Evolutionary conservation across 2,329 filamentous ascomycete species (phyloP).

Genomic region (Ceratocystis albifundus): DNA sequence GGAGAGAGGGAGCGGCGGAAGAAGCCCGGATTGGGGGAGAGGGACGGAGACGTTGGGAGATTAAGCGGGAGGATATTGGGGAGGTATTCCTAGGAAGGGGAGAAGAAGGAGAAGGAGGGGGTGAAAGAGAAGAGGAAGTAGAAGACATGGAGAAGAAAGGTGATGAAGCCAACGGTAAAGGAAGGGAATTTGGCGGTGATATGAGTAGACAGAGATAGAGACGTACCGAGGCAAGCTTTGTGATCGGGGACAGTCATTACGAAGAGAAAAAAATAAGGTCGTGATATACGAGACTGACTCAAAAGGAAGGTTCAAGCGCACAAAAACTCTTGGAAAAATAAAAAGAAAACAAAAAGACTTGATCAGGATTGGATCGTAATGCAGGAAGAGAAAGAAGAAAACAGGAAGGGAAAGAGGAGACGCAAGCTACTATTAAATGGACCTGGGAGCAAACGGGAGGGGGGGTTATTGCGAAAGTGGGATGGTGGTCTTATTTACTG

Average conservation of each 20-base stretch:
- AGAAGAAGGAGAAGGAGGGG: constrained; percentile 26
- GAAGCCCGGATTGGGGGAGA: background rate
- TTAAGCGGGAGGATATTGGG: background rate
- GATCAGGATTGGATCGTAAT: constrained; percentile 18
- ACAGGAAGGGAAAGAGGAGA: constrained; percentile 12
- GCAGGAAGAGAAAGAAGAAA: constrained; percentile 17
- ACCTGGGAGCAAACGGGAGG: constrained; percentile 19
- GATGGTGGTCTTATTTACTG: constrained; percentile 16
- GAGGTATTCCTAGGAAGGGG: constrained; percentile 12
- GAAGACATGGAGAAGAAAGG: constrained; percentile 25
- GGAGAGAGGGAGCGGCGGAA: background rate
- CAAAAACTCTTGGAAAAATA: constrained; percentile 15
- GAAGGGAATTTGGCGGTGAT: constrained; percentile 21
- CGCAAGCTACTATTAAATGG: constrained; percentile 17
- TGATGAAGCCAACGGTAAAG: too few species aligned
- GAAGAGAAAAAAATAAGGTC: constrained; percentile 20
- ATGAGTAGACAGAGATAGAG: constrained; percentile 28
- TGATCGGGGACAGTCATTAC: constrained; percentile 44
- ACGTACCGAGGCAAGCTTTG: constrained; percentile 53
- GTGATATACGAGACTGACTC: constrained; percentile 18
- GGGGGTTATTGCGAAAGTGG: constrained; percentile 11
- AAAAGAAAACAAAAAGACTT: constrained; percentile 12
- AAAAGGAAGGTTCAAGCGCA: constrained; percentile 23
- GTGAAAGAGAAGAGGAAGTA: constrained; percentile 41
- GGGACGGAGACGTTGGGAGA: background rate